phyloP scores from a whole-genome alignment of 176 grass and related monocot species.

The Metroxylon sagu region DNA sequence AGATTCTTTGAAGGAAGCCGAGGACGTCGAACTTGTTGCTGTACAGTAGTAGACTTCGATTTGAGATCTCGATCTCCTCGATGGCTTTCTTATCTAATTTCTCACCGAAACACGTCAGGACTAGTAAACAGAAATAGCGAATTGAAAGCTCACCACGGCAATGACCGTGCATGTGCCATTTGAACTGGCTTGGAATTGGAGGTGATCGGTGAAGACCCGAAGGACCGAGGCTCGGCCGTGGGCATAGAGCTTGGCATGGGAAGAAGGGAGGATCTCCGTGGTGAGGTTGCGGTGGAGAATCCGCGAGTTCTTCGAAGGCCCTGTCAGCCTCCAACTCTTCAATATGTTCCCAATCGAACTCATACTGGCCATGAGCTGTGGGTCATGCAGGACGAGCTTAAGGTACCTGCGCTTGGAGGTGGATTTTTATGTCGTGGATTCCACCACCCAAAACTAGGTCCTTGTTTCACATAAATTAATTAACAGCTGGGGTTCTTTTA shows the following conservation, averaged over 20 bases:
- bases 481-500: too few relatives aligned
- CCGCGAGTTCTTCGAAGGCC: too few relatives aligned
- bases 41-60: neutral
- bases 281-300: constrained; percentile 45
- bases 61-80: constrained; percentile 27
- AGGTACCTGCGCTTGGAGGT: too few relatives aligned
- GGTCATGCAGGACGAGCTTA: too few relatives aligned
- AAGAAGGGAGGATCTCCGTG: constrained; percentile 19
- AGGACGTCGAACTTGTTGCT: constrained; percentile 28
- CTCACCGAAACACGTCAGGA: constrained; percentile 57
- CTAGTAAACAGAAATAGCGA: constrained; percentile 47
- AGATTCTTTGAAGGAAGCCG: constrained; percentile 35
- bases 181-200: neutral
- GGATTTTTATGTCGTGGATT: too few relatives aligned
- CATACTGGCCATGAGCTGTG: too few relatives aligned
- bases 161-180: constrained; percentile 4
- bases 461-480: too few relatives aligned
- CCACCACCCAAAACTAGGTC: too few relatives aligned
- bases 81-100: constrained; percentile 14
- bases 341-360: too few relatives aligned
- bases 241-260: constrained; percentile 15
- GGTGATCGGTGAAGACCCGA: constrained; percentile 19
- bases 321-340: too few relatives aligned
- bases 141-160: constrained; percentile 22
- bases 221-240: constrained; percentile 18